These are phyloP conservation scores for Pyrenula massariospora DNA, from an alignment of 495 filamentous ascomycete species.

Conservation along the genomic window DNA sequence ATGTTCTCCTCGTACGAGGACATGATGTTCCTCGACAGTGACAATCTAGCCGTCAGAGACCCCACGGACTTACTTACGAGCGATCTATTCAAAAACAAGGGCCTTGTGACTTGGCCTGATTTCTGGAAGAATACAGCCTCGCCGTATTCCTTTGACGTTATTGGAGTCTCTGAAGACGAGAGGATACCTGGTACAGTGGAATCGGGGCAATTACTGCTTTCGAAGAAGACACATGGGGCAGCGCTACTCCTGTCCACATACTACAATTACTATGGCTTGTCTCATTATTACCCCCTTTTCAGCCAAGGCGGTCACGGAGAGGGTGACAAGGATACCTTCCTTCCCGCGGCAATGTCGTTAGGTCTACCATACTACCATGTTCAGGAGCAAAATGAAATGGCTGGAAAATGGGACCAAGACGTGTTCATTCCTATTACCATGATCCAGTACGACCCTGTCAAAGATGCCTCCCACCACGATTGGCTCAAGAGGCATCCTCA, in stretches of 20 bases:
- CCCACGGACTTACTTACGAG: conserved; percentile 10
- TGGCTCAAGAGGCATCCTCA: conserved; percentile 88
- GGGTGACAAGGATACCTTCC: conserved; percentile 47
- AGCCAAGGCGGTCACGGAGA: conserved; percentile 36
- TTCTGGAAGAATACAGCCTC: conserved; percentile 12
- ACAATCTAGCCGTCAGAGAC: conserved; percentile 9
- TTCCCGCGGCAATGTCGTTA: conserved; percentile 30
- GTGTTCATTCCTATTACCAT: not conserved
- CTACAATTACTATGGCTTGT: conserved; percentile 41
- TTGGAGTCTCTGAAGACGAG: conserved; percentile 9
- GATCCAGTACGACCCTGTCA: not conserved
- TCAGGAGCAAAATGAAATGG: conserved; percentile 8
- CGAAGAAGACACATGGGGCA: conserved; percentile 25
- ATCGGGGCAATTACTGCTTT: conserved; percentile 36
- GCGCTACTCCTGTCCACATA: conserved; percentile 38
- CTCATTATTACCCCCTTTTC: conserved; percentile 36
- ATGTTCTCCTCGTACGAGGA: conserved; percentile 15
- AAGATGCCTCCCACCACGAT: conserved; percentile 80
- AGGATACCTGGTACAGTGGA: conserved; percentile 22
- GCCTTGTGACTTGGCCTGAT: conserved; percentile 11
- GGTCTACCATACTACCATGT: conserved; percentile 29
- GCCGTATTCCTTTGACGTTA: not conserved
- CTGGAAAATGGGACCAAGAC: not conserved
- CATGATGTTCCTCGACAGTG: conserved; percentile 11
- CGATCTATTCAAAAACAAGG: conserved; percentile 9